Base-by-base conservation (phyloP, 371 early-diverging fungal species). In the Coemansia sp. region DNA sequence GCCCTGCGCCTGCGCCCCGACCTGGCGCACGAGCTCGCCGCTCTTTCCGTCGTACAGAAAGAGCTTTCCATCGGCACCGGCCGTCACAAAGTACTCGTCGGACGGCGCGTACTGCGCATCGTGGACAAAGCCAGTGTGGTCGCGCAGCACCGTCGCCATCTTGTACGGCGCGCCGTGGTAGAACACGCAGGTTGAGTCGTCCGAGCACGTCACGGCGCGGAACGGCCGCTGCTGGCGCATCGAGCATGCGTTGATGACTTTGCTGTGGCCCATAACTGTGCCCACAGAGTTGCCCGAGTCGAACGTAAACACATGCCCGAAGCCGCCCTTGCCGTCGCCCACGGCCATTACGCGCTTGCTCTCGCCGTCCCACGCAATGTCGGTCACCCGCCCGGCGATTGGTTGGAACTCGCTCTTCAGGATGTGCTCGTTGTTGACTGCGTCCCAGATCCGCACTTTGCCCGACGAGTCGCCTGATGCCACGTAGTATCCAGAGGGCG, bases 351-450 rank as follows among this genome's bases (percentile, higher is more conserved):
- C 73, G 47, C 97, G 88, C 82, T 97, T 90, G 82, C 91, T 92
- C 66, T 98, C 99, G 27, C 85, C 81, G 81, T 97, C 97, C 99
- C 99, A 98, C 4, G 89, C 87, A 57, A 98, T 78, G 79, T 97
- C 99, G 58, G 82, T 87, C 56, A 98, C 83, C 56, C 85, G 85
- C n/a, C 92, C 94, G 11, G 87, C 73, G 34, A 97, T 79, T 16
- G 85, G 83, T 40, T 83, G 86, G 26, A 83, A 83, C 77, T 95
- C 93, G 62, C 84, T 85, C 80, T 97, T 98, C 64, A 95, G 71
- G 47, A 93, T 86, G 64, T 95, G 90, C 59, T 93, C 94, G 47
- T 86, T 87, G 63, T 89, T 85, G 1, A 89, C 84, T 11, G 92
- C 84, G 75, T 95, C 99, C 97, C 97, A 97, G 60, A 97, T 88